Percentiles rank a stretch among this genome's conserved stretches.
Conservation (phyloP, 805 yeast species). For the Kodamaea sagamina region DNA sequence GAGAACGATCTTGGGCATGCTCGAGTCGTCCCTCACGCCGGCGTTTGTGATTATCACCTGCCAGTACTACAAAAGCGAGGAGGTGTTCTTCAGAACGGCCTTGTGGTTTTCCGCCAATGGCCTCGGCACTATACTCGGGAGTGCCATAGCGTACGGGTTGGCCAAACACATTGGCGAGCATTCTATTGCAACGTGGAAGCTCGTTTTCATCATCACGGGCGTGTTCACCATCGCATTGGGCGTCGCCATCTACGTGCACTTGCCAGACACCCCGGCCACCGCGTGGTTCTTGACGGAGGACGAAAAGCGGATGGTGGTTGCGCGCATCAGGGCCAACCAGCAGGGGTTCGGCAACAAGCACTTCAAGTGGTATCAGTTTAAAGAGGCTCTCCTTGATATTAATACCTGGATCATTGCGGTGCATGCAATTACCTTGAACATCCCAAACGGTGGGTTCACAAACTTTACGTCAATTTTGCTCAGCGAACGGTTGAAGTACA, state of each 20-base stretch:
- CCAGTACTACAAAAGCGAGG: constrained; percentile 38
- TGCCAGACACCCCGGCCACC: constrained; percentile 56
- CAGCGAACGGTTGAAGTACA: constrained; percentile 27
- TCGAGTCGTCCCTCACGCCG: constrained; percentile 44
- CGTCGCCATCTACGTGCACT: constrained; percentile 44
- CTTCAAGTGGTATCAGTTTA: constrained; percentile 39
- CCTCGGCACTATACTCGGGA: constrained; percentile 44
- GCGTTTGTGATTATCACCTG: constrained; percentile 39
- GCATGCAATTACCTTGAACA: constrained; percentile 26
- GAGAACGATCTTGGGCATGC: constrained; percentile 41
- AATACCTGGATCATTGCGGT: constrained; percentile 38
- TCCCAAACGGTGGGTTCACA: constrained; percentile 43
- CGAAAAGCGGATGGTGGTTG: constrained; percentile 44
- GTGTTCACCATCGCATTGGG: constrained; percentile 56
- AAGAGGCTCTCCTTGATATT: constrained; percentile 37
- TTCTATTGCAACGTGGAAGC: constrained; percentile 56
- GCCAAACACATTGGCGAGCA: constrained; percentile 29
- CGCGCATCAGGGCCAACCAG: constrained; percentile 49
- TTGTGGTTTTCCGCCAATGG: constrained; percentile 42
- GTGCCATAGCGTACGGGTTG: constrained; percentile 57
- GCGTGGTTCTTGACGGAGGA: constrained; percentile 28
- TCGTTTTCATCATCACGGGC: constrained; percentile 64
- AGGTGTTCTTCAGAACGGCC: constrained; percentile 37
- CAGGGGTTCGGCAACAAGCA: constrained; percentile 47
- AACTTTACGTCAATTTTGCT: constrained; percentile 37